Evolutionary conservation across 306 rosid species (phyloP).

Genomic region (Nissolia schottii): DNA sequence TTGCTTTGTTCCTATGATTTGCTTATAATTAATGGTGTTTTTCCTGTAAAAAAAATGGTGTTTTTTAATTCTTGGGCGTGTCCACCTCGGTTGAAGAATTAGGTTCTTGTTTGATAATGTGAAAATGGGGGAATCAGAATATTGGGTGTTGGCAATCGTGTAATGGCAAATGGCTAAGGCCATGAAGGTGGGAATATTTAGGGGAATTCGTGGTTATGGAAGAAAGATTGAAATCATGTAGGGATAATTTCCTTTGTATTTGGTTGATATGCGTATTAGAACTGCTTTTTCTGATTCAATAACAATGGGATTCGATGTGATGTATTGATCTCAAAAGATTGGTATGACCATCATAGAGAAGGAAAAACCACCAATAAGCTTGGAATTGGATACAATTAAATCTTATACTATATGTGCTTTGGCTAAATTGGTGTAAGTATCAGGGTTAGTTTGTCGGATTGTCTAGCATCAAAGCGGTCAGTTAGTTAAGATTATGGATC

Average conservation of each 20-base stretch:
- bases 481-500: not conserved
- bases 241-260: not conserved
- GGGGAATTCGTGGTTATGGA: conserved; percentile 2
- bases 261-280: not conserved
- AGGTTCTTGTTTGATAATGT: not conserved
- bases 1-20: not conserved
- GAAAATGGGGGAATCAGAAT: conserved; percentile 23
- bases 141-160: conserved; percentile 6
- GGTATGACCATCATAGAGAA: not conserved
- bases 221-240: not conserved
- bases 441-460: not conserved
- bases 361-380: not conserved
- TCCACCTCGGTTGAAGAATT: conserved; percentile 2
- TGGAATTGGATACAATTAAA: not conserved
- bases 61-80: conserved; percentile 3
- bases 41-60: no score
- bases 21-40: conserved; percentile 3
- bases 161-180: not conserved
- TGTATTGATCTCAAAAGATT: not conserved
- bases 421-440: not conserved
- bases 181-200: not conserved
- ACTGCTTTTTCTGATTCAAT: conserved; percentile 1
- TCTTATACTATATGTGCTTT: not conserved
- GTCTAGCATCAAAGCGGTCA: not conserved
- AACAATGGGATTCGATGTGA: not conserved